phyloP scores from a whole-genome alignment of 2,329 filamentous ascomycete genomes.

The Didymella sp. region DNA sequence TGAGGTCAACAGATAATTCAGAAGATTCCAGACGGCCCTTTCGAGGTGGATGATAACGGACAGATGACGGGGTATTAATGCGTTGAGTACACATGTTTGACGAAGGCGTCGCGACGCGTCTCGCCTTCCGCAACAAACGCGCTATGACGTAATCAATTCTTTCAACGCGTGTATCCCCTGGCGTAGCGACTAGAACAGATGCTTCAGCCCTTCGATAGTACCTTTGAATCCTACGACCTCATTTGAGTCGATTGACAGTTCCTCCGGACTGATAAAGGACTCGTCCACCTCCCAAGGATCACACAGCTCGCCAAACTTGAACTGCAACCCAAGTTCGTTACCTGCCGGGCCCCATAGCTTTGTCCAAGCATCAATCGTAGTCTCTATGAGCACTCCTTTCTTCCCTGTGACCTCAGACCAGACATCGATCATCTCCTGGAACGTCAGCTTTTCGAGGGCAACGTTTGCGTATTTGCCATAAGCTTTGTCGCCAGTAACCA shows the following conservation, averaged over 20 bases:
- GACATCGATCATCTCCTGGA: constrained; percentile 34
- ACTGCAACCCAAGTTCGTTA: constrained; percentile 34
- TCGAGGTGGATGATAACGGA: too few relatives aligned
- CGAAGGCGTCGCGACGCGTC: not conserved
- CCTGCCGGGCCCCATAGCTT: constrained; percentile 32
- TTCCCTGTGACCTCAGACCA: constrained; percentile 42
- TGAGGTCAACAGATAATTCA: too few relatives aligned
- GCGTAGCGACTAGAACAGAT: not conserved
- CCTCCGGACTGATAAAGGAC: constrained; percentile 31
- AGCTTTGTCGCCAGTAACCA: constrained; percentile 26
- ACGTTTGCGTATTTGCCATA: constrained; percentile 39
- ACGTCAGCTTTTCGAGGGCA: constrained; percentile 34
- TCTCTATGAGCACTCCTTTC: constrained; percentile 33
- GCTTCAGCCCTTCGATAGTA: constrained; percentile 26
- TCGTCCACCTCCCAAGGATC: constrained; percentile 37
- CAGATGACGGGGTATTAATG: too few relatives aligned
- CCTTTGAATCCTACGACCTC: constrained; percentile 37
- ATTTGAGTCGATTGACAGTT: constrained; percentile 32
- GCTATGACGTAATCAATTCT: not conserved
- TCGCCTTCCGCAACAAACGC: not conserved
- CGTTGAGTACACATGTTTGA: not conserved
- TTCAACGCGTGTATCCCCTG: not conserved
- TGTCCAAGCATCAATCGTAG: constrained; percentile 12
- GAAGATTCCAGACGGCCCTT: too few relatives aligned
- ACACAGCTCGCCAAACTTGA: constrained; percentile 38